phyloP scores from a whole-genome alignment of 257 asterid genomes.

The Cinchona pubescens region DNA sequence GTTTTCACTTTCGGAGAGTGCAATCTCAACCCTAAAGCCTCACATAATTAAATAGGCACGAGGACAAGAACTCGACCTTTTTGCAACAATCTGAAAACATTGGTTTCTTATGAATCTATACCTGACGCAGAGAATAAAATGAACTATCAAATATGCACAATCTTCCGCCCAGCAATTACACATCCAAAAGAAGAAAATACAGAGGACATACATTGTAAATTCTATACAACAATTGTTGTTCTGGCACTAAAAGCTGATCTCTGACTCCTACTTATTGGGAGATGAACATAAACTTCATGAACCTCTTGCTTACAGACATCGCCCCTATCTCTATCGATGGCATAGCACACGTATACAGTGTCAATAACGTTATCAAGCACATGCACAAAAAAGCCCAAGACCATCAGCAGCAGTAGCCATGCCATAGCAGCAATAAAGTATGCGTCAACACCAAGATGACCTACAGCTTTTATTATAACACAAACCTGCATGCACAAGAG shows the following conservation, averaged over 20 bases:
- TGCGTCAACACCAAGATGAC: constrained; percentile 65
- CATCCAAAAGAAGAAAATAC: constrained; percentile 28
- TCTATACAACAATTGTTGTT: constrained; percentile 53
- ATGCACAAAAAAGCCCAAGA: constrained; percentile 71
- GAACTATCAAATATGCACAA: constrained; percentile 7
- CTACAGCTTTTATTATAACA: constrained; percentile 48
- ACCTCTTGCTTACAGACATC: constrained; percentile 83
- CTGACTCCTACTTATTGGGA: constrained; percentile 83
- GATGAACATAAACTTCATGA: constrained; percentile 88
- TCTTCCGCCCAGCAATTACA: constrained; percentile 2
- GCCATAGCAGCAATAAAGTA: constrained; percentile 70
- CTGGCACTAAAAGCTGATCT: constrained; percentile 58
- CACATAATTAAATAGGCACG: not conserved
- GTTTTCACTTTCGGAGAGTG: not conserved
- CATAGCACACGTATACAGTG: constrained; percentile 84
- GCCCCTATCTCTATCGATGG: constrained; percentile 81
- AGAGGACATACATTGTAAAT: constrained; percentile 33
- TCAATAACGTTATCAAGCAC: constrained; percentile 78
- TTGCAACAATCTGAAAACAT: not conserved
- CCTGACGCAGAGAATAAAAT: constrained; percentile 13
- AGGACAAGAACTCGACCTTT: not conserved
- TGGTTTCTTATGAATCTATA: constrained; percentile 19
- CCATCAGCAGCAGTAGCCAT: constrained; percentile 65
- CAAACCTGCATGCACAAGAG: constrained; percentile 52
- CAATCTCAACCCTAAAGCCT: not conserved